Percentiles rank a stretch among this genome's conserved stretches.
phyloP scores from a whole-genome alignment of 805 yeast genomes.

The Kluyveromyces nonfermentans region DNA sequence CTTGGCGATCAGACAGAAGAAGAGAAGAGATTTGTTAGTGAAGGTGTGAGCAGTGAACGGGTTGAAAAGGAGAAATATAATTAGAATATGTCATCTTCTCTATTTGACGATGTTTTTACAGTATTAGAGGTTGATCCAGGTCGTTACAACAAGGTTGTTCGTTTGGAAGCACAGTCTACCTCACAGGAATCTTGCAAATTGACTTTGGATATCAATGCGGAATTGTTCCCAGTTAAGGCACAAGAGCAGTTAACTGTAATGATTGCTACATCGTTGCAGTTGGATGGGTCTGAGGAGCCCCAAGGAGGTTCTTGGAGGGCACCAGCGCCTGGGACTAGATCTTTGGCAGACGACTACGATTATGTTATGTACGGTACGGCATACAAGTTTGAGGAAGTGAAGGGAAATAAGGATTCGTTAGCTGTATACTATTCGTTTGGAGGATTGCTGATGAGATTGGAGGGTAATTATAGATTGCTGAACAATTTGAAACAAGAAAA shows the following conservation, averaged over 20 bases:
- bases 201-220: slow-evolving; percentile 84
- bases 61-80: neutral
- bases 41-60: too few relatives aligned
- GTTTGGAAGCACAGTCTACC: slow-evolving; percentile 81
- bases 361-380: slow-evolving; percentile 98
- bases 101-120: slow-evolving; percentile 88
- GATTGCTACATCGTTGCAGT: slow-evolving; percentile 62
- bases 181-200: slow-evolving; percentile 61
- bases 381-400: slow-evolving; percentile 86
- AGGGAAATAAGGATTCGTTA: slow-evolving; percentile 42
- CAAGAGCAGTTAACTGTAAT: slow-evolving; percentile 79
- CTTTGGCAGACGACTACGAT: slow-evolving; percentile 93
- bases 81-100: slow-evolving; percentile 51
- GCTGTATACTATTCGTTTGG: slow-evolving; percentile 94
- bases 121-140: slow-evolving; percentile 79
- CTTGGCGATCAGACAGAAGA: neutral
- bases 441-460: slow-evolving; percentile 85
- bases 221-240: slow-evolving; percentile 73
- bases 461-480: slow-evolving; percentile 87
- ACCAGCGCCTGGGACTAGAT: slow-evolving; percentile 72
- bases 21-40: neutral
- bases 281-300: slow-evolving; percentile 40
- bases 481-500: slow-evolving; percentile 89
- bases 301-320: slow-evolving; percentile 38
- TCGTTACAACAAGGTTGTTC: slow-evolving; percentile 84